phyloP scores from a whole-genome alignment of 169 alveolate species.

The Plasmodium adleri region DNA sequence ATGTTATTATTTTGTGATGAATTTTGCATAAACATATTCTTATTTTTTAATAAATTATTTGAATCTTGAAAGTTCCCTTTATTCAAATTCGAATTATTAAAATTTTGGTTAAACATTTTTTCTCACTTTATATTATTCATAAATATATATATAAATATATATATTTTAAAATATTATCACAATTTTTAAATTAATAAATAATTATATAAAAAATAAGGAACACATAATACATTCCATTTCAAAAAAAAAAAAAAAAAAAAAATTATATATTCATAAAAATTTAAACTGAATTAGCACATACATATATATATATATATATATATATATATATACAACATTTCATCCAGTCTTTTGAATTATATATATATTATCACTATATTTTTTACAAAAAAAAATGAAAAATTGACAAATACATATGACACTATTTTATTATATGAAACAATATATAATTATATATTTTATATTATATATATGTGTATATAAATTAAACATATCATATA shows the following conservation, averaged over 20 bases:
- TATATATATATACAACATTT: too few relatives aligned
- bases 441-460: too few relatives aligned
- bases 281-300: not conserved
- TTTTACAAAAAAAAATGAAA: too few relatives aligned
- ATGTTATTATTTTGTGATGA: slow-evolving; percentile 47
- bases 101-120: not conserved
- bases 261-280: slow-evolving; percentile 1
- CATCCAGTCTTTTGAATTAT: too few relatives aligned
- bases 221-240: slow-evolving; percentile 8
- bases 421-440: too few relatives aligned
- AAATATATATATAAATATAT: too few relatives aligned
- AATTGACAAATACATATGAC: too few relatives aligned
- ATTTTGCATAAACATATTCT: slow-evolving; percentile 70
- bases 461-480: slow-evolving; percentile 10
- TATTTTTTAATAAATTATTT: slow-evolving; percentile 11
- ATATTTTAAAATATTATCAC: not conserved
- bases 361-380: too few relatives aligned
- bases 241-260: slow-evolving; percentile 6
- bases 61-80: slow-evolving; percentile 2
- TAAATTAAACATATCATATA: slow-evolving; percentile 9
- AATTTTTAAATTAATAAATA: not conserved
- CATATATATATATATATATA: too few relatives aligned
- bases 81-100: slow-evolving; percentile 7
- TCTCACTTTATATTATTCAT: not conserved
- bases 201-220: not conserved